A percentile compares a stretch with the other conserved stretches of the same genome.
Conservation (phyloP, 306 rosid genomes). For the Cucumis hystrix region DNA sequence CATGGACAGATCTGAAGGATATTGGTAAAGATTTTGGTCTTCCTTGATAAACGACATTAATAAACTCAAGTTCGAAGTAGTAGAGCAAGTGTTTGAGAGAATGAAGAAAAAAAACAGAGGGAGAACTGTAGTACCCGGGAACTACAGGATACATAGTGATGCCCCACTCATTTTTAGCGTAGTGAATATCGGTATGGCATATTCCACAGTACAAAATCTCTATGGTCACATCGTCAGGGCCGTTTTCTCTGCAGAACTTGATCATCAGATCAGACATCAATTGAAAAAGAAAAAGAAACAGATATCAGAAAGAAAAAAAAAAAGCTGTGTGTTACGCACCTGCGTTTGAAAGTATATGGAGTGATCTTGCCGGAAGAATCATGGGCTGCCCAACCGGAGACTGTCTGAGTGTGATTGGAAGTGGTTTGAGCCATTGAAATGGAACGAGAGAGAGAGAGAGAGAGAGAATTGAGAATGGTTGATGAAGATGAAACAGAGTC, state of each 20-base stretch:
- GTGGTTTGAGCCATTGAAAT: constrained; percentile 41
- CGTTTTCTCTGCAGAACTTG: constrained; percentile 38
- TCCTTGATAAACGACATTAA: too few species aligned
- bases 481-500: background rate
- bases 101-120: background rate
- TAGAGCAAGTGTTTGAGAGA: background rate
- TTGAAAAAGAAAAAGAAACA: background rate
- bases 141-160: constrained; percentile 66
- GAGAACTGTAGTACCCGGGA: constrained; percentile 34
- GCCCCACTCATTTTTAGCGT: constrained; percentile 55
- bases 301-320: background rate
- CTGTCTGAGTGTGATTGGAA: constrained; percentile 52
- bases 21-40: too few species aligned
- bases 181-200: constrained; percentile 70
- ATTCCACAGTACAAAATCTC: constrained; percentile 51
- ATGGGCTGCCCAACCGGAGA: constrained; percentile 79
- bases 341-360: constrained; percentile 38
- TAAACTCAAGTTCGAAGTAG: background rate
- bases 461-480: background rate
- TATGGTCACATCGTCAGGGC: constrained; percentile 48
- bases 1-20: too few species aligned
- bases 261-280: background rate
- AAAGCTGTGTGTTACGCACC: background rate
- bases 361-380: constrained; percentile 58
- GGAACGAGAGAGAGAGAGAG: background rate